These are phyloP conservation scores for Bipolaris victoriae DNA, from an alignment of 2,329 filamentous ascomycete species.

Conservation along the genomic window DNA sequence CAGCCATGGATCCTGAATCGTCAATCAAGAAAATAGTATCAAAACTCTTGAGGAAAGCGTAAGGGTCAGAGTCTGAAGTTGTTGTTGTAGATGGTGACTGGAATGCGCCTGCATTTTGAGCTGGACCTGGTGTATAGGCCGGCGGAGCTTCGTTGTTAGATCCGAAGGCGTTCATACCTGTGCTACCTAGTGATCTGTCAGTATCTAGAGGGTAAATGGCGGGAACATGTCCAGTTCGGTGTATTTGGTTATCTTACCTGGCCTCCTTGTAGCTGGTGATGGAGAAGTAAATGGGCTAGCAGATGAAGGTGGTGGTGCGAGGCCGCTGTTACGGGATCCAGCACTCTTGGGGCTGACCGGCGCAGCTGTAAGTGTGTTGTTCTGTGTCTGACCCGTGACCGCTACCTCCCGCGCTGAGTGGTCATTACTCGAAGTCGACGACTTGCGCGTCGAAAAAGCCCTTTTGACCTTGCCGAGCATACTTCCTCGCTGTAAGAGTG, in stretches of 20 bases:
- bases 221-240: not conserved
- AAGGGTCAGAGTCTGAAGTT: slow-evolving; percentile 59
- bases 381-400: slow-evolving; percentile 7
- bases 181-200: slow-evolving; percentile 27
- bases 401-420: slow-evolving; percentile 4
- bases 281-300: slow-evolving; percentile 28
- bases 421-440: slow-evolving; percentile 14
- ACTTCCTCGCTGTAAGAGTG: slow-evolving; percentile 7
- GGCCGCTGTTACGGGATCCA: slow-evolving; percentile 22
- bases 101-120: slow-evolving; percentile 6
- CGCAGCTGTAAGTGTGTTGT: slow-evolving; percentile 3
- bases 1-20: slow-evolving; percentile 87
- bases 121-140: slow-evolving; percentile 48
- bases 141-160: slow-evolving; percentile 50
- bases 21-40: slow-evolving; percentile 92
- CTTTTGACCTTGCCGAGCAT: slow-evolving; percentile 27
- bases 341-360: slow-evolving; percentile 13
- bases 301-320: slow-evolving; percentile 22
- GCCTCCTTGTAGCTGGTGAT: slow-evolving; percentile 47
- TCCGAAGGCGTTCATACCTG: slow-evolving; percentile 37
- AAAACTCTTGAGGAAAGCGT: slow-evolving; percentile 77
- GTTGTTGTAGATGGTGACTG: slow-evolving; percentile 6
- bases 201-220: not conserved
- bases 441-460: slow-evolving; percentile 21
- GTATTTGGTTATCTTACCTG: slow-evolving; percentile 39